Evolutionary conservation across 768 basidiomycete species (phyloP), one percentile per base, ranked within the genome.

Genomic region (Phaffia tasmanica): DNA sequence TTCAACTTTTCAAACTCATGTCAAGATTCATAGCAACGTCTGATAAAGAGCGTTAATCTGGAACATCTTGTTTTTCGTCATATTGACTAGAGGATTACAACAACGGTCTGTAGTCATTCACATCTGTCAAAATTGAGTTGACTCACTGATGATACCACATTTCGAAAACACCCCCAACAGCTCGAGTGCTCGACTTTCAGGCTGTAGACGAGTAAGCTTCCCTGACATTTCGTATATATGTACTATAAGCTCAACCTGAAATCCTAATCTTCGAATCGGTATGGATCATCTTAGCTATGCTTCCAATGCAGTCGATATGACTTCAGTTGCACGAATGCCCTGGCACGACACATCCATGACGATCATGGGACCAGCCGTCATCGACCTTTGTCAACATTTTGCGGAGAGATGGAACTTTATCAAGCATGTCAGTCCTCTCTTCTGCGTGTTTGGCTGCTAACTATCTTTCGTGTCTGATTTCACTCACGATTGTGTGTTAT

Each of bases 321-420:
- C 73, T 85, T 87, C 89, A 70, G 84, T 79, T 18, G 79, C 83
- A 1, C 79, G 88, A 69, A 75, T 92, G 90, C 89, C 93, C 0
- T 97, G 93, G 93, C 93, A 97, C 73, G 93, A 97, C 78, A 89
- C 89, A 1, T 74, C 73, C 64, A 87, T 89, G 85, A 90, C 88
- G 4, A 77, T 92, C 27, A 78, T 81, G 18, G 95, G 86, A 8
- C 82, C 88, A 1, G 84, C 82, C 19, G 92, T 95, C 5, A 80
- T 98, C 64, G 95, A 99, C 73, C 83, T 98, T 23, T 83, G 85
- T 18, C 92, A 95, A 76, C 92, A 95, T 78, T 99, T 94, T 68
- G 79, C 86, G 16, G 94, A 97, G 75, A 32, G 71, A 9, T 74
- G 74, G 74, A 91, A 92, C 72, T 88, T 89, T 72, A 78, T 93